These are phyloP conservation scores for Melanogaster broomeanus DNA, from an alignment of 768 basidiomycete species.

Conservation along the genomic window DNA sequence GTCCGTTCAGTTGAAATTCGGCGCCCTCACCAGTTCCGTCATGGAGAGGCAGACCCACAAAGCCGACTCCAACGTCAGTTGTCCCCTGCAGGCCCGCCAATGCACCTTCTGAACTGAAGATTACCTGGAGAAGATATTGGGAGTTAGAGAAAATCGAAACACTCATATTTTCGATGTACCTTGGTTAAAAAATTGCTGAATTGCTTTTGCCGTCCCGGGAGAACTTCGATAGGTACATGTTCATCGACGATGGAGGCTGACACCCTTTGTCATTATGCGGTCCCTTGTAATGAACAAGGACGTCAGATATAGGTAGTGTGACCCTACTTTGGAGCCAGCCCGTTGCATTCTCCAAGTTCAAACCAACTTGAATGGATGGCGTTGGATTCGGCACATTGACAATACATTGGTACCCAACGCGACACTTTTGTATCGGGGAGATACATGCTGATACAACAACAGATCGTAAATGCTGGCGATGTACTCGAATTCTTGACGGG, in stretches of 20 bases:
- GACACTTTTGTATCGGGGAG: constrained; percentile 1
- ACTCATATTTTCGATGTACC: constrained; percentile 40
- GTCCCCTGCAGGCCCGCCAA: constrained; percentile 67
- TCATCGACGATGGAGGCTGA: constrained; percentile 67
- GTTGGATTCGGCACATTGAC: constrained; percentile 53
- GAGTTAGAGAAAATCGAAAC: constrained; percentile 2
- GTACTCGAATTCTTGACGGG: constrained; percentile 56
- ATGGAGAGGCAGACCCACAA: constrained; percentile 61
- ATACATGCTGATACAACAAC: background rate
- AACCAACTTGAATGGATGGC: constrained; percentile 51
- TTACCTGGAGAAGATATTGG: constrained; percentile 46
- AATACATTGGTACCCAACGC: constrained; percentile 46
- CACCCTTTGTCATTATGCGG: constrained; percentile 34
- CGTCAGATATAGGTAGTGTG: constrained; percentile 49
- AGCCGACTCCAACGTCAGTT: constrained; percentile 57
- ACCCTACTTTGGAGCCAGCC: constrained; percentile 60
- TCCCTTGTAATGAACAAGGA: background rate
- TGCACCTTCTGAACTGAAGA: constrained; percentile 68
- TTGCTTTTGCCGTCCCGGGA: constrained; percentile 75
- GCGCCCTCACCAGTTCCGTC: constrained; percentile 35
- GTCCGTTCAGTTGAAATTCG: constrained; percentile 58
- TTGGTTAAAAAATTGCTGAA: constrained; percentile 79
- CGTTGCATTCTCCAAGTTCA: constrained; percentile 56
- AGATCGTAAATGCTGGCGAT: constrained; percentile 59
- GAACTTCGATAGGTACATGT: constrained; percentile 75